Percentiles rank a stretch among this genome's conserved stretches.
These are phyloP conservation scores for Violaceomyces palustris DNA, from an alignment of 1,284 basidiomycete genomes.

Conservation along the genomic window DNA sequence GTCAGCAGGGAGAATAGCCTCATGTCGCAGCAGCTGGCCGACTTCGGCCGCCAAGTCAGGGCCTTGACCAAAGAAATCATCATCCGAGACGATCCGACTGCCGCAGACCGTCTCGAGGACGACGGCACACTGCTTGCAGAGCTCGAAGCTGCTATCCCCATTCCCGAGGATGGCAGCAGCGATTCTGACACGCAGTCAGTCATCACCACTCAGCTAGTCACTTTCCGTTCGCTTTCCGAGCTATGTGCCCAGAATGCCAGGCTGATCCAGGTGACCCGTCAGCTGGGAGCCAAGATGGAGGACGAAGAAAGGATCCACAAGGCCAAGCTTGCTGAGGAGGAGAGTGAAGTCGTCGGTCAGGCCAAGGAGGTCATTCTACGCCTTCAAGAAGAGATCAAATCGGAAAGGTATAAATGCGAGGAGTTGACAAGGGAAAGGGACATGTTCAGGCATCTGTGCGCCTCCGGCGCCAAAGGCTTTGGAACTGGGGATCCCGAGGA, in stretches of 20 bases:
- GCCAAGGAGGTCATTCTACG: constrained; percentile 79
- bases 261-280: constrained; percentile 74
- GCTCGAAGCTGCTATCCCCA: constrained; percentile 26
- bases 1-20: constrained; percentile 64
- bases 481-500: constrained; percentile 1
- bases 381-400: constrained; percentile 69
- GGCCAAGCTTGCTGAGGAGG: constrained; percentile 57
- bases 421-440: constrained; percentile 83
- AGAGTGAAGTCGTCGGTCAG: constrained; percentile 74
- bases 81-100: constrained; percentile 72
- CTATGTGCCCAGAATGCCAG: constrained; percentile 87
- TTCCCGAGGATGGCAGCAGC: constrained; percentile 11
- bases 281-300: constrained; percentile 55
- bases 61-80: constrained; percentile 72
- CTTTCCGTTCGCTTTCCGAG: constrained; percentile 73
- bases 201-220: constrained; percentile 82
- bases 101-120: constrained; percentile 69
- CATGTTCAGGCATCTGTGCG: constrained; percentile 70
- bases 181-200: constrained; percentile 57
- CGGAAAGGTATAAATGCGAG: constrained; percentile 66
- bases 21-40: constrained; percentile 64
- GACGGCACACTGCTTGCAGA: constrained; percentile 49
- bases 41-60: constrained; percentile 81
- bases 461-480: constrained; percentile 19
- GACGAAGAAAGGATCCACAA: constrained; percentile 45